Evolutionary conservation across 2,329 filamentous ascomycete genomes (phyloP).

Genomic region (Aspergillus glaucus): DNA sequence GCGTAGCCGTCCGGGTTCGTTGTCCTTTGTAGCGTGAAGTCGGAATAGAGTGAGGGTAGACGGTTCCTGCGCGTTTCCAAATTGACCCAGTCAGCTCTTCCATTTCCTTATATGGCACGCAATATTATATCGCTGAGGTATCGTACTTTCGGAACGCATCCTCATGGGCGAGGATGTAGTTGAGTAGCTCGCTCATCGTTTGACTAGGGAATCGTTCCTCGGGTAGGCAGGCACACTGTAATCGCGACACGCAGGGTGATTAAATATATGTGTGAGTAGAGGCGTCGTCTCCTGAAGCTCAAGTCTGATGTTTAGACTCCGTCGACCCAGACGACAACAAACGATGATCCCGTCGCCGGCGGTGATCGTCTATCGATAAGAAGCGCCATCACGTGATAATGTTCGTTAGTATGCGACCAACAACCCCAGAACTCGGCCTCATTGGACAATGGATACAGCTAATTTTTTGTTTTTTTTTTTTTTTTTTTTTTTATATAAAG

Average conservation of each 20-base stretch:
- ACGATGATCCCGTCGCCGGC: neutral
- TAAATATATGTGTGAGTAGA: neutral
- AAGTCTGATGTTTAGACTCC: neutral
- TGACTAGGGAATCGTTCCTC: neutral
- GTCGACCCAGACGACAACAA: slow-evolving; percentile 1
- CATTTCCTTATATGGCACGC: neutral
- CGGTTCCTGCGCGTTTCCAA: slow-evolving; percentile 51
- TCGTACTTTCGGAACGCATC: slow-evolving; percentile 52
- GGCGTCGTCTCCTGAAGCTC: neutral
- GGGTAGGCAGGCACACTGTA: neutral
- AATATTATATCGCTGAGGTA: slow-evolving; percentile 14
- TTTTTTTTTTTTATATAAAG: no score
- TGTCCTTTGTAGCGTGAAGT: slow-evolving; percentile 67
- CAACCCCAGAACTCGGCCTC: neutral
- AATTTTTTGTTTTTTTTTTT: no score
- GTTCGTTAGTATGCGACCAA: neutral
- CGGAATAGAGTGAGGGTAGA: slow-evolving; percentile 79
- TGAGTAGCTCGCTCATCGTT: slow-evolving; percentile 55
- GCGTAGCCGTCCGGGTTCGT: slow-evolving; percentile 80
- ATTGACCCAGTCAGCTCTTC: slow-evolving; percentile 1
- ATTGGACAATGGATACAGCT: neutral
- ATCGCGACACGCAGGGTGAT: neutral
- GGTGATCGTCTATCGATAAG: slow-evolving; percentile 2
- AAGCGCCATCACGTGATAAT: neutral
- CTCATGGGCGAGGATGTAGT: slow-evolving; percentile 58